Evolutionary conservation across 306 rosid genomes (phyloP).

Genomic region (Cicer judaicum): DNA sequence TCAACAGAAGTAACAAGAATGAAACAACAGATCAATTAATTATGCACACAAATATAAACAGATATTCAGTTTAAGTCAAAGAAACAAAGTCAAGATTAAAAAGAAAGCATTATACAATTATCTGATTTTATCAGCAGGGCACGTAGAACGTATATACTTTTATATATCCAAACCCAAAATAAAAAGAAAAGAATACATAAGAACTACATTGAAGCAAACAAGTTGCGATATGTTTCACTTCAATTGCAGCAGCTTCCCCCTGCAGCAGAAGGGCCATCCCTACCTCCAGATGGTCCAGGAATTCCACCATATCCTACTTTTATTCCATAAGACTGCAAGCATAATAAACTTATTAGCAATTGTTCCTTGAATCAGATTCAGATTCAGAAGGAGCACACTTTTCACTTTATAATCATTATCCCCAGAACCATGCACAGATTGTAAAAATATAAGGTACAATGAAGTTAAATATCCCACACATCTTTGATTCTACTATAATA

Average conservation of each 20-base stretch:
- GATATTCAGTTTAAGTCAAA: constrained; percentile 40
- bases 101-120: constrained; percentile 60
- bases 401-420: constrained; percentile 26
- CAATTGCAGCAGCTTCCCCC: constrained; percentile 90
- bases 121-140: constrained; percentile 47
- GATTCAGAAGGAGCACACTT: not conserved
- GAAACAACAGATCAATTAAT: constrained; percentile 51
- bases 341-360: constrained; percentile 39
- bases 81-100: constrained; percentile 38
- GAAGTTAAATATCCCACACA: not conserved
- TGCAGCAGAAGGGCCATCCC: constrained; percentile 86
- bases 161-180: constrained; percentile 54
- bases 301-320: constrained; percentile 98
- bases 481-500: constrained; percentile 4
- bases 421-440: constrained; percentile 11
- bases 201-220: constrained; percentile 38
- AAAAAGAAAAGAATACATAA: constrained; percentile 33
- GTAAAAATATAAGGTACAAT: constrained; percentile 2
- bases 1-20: constrained; percentile 46
- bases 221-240: constrained; percentile 50
- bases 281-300: constrained; percentile 96
- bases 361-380: constrained; percentile 18
- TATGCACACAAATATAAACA: constrained; percentile 59
- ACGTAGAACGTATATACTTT: constrained; percentile 27
- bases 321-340: constrained; percentile 92